phyloP scores from a whole-genome alignment of 768 basidiomycete species.

The Pulveroboletus sp. region DNA sequence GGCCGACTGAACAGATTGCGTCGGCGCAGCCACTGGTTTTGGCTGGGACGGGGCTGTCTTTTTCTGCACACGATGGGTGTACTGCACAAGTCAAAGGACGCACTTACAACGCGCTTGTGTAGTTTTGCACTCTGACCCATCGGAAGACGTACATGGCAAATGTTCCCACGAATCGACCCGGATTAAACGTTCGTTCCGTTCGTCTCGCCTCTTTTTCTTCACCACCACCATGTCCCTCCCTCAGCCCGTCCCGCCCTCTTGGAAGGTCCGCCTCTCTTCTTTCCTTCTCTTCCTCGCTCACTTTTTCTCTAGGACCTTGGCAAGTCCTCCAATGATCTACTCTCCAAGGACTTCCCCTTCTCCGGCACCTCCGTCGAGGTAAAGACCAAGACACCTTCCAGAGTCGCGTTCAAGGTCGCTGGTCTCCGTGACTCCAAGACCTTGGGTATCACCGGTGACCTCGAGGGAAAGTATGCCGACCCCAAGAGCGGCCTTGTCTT shows the following conservation, averaged over 20 bases:
- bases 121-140: constrained; percentile 39
- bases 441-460: constrained; percentile 75
- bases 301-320: constrained; percentile 72
- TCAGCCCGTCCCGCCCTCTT: constrained; percentile 95
- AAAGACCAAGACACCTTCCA: constrained; percentile 86
- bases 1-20: constrained; percentile 16
- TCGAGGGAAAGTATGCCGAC: constrained; percentile 95
- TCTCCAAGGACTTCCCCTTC: constrained; percentile 91
- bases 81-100: background rate
- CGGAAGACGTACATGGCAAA: background rate
- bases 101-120: constrained; percentile 34
- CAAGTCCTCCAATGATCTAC: constrained; percentile 94
- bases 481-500: constrained; percentile 89
- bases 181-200: constrained; percentile 3
- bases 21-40: constrained; percentile 1
- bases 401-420: constrained; percentile 91
- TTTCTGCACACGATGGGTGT: constrained; percentile 19
- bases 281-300: background rate
- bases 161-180: constrained; percentile 33
- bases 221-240: constrained; percentile 73
- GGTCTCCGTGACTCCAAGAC: constrained; percentile 79
- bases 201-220: constrained; percentile 6
- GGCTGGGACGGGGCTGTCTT: constrained; percentile 15
- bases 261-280: constrained; percentile 61
- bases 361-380: constrained; percentile 70